Evolutionary conservation across 2,329 filamentous ascomycete species (phyloP), one percentile per base, ranked within the genome.

Genomic region (Fonsecaea multimorphosa): DNA sequence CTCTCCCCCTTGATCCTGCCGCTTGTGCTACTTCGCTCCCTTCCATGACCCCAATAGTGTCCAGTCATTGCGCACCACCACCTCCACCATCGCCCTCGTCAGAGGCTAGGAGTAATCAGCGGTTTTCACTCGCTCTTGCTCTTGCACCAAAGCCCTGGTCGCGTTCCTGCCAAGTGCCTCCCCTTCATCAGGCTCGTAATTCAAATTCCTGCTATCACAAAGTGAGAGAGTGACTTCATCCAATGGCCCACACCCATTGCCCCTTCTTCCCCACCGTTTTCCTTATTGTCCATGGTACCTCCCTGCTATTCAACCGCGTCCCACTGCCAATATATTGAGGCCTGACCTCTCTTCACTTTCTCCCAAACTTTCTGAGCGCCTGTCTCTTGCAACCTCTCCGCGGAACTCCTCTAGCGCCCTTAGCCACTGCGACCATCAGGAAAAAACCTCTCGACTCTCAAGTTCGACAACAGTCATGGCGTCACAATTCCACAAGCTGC

Each of bases 401-500:
- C 16, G 9, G 14, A 19, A 55, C 49, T 24, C 49, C 46, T 9
- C 11, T 49, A 14, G 8, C 29, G 27, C 27, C 34, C 22, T 12
- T 4, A 24, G 24, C 54, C 2, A 40, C 14, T 38, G 31, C 34
- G 51, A 46, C 27, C 1, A 19, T 49, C 44, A 49, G 19, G 24
- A 19, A 49, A 24, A 19, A 49, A 24, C 19, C 19, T 24, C 3
- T 8, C 29, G 29, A n/a, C n/a, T n/a, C 60, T 24, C n/a, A 19
- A 49, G 22, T 24, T 32, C 51, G 54, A 12, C 61, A 49, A 44
- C 58, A 27, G 75, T 44, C 71, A 93, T 93, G 68, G 57, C 68
- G 19, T 52, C 61, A 38, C 49, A 64, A 58, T 49, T 69, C 14
- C 27, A 62, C 36, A 96, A 92, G 84, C 85, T 83, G 57, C 79